Percentiles rank a stretch among this genome's conserved stretches.
Evolutionary conservation across 495 filamentous ascomycete species (phyloP).

Genomic region (Letharia columbiana): DNA sequence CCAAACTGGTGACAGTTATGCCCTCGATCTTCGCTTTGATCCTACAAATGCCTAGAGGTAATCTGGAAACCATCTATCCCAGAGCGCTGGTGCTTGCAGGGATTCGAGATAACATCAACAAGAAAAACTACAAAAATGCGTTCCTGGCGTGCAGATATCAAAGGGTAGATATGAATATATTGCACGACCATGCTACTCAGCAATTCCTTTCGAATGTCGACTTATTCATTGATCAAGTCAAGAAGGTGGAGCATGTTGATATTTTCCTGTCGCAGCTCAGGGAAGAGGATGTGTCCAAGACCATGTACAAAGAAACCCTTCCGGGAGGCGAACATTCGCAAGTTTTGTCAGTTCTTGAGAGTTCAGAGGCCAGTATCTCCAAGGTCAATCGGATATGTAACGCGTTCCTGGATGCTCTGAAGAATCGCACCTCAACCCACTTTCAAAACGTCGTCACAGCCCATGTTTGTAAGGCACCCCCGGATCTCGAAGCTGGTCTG

Average conservation of each 20-base stretch:
- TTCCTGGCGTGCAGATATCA: slow-evolving; percentile 85
- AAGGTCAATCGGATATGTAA: slow-evolving; percentile 88
- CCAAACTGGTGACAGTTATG: slow-evolving; percentile 77
- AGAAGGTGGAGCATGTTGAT: slow-evolving; percentile 77
- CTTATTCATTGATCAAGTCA: slow-evolving; percentile 78
- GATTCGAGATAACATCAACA: slow-evolving; percentile 68
- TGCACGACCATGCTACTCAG: slow-evolving; percentile 82
- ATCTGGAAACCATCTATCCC: slow-evolving; percentile 91
- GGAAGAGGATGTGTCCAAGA: slow-evolving; percentile 88
- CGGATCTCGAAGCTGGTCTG: slow-evolving; percentile 80
- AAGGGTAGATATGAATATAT: slow-evolving; percentile 93
- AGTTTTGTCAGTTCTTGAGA: not conserved
- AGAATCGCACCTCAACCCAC: slow-evolving; percentile 54
- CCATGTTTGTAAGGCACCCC: slow-evolving; percentile 84
- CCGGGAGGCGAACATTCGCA: slow-evolving; percentile 25
- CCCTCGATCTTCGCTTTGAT: slow-evolving; percentile 74
- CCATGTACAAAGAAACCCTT: slow-evolving; percentile 84
- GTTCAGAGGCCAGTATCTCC: slow-evolving; percentile 31
- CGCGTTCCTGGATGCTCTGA: slow-evolving; percentile 63
- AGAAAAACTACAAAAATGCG: slow-evolving; percentile 70
- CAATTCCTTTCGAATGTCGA: slow-evolving; percentile 71
- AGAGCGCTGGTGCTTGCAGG: slow-evolving; percentile 86
- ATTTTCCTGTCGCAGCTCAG: slow-evolving; percentile 83
- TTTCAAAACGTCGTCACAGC: slow-evolving; percentile 92
- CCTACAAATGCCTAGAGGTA: slow-evolving; percentile 89